Conservation (phyloP, 148 eudicot species). For the Vaccinium vitisidaea region DNA sequence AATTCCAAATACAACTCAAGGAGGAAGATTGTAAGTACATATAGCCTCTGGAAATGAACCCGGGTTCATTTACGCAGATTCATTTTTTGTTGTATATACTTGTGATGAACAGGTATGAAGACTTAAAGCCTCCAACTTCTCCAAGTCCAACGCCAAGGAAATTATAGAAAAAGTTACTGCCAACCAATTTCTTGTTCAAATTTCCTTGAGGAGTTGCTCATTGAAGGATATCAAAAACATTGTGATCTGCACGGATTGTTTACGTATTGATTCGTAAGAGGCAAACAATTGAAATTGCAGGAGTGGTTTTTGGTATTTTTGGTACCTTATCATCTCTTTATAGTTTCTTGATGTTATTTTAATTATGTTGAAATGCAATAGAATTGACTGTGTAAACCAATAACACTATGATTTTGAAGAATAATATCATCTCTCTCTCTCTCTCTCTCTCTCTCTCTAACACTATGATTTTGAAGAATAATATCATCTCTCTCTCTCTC, state of each 20-base stretch:
- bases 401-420: neutral
- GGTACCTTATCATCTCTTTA: neutral
- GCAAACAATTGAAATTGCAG: constrained; percentile 12
- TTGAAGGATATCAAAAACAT: neutral
- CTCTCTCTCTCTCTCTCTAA: neutral
- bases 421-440: neutral
- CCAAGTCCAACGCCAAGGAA: constrained; percentile 46
- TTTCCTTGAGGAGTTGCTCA: neutral
- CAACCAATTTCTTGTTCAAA: neutral
- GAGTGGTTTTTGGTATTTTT: neutral
- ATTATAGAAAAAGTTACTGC: neutral
- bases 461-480: neutral
- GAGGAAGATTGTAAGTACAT: neutral
- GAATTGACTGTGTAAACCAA: neutral
- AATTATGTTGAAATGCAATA: neutral
- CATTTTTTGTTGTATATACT: neutral
- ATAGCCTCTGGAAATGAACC: neutral
- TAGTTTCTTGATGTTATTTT: neutral
- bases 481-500: neutral
- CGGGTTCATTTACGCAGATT: neutral
- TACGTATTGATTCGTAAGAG: neutral
- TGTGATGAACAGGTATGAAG: constrained; percentile 54
- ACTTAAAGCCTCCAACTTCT: constrained; percentile 71
- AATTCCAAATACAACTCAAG: neutral
- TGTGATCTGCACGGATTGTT: neutral